Conservation (phyloP, 164 flowering plant genomes). For the Pachysandra terminalis region DNA sequence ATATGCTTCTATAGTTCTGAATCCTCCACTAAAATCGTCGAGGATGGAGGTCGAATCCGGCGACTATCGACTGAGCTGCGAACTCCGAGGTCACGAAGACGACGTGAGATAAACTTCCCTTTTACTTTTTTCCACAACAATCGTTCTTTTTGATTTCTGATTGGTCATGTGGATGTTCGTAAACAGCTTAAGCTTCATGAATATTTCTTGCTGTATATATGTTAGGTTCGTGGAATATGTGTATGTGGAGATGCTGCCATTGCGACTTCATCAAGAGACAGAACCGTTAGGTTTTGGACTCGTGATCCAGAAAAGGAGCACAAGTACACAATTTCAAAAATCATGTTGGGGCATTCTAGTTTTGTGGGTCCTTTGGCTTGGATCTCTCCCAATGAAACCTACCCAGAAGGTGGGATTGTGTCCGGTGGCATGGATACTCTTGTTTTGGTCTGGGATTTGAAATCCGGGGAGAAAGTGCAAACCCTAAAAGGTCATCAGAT, state of each 20-base stretch:
- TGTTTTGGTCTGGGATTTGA: conserved; percentile 79
- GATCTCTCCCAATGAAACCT: conserved; percentile 63
- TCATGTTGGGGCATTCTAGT: conserved; percentile 80
- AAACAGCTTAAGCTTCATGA: background rate
- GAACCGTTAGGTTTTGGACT: conserved; percentile 76
- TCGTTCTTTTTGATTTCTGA: background rate
- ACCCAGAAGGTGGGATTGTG: conserved; percentile 75
- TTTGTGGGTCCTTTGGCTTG: conserved; percentile 94
- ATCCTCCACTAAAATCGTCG: too few species aligned
- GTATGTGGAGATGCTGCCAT: conserved; percentile 67
- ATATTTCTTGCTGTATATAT: too few species aligned
- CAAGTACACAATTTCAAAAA: conserved; percentile 39
- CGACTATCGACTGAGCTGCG: conserved; percentile 47
- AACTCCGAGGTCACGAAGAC: conserved; percentile 66
- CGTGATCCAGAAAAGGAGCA: conserved; percentile 39
- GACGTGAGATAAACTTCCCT: conserved; percentile 39
- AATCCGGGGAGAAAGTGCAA: conserved; percentile 56
- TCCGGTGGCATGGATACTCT: conserved; percentile 98
- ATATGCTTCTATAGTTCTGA: too few species aligned
- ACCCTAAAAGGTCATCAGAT: conserved; percentile 73
- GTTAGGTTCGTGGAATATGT: conserved; percentile 87
- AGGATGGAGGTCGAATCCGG: conserved; percentile 50
- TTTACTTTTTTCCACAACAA: background rate
- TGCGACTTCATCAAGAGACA: conserved; percentile 91
- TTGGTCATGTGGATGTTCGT: background rate